phyloP scores from a whole-genome alignment of 345 rosid species.

The Populus ilicifolia region DNA sequence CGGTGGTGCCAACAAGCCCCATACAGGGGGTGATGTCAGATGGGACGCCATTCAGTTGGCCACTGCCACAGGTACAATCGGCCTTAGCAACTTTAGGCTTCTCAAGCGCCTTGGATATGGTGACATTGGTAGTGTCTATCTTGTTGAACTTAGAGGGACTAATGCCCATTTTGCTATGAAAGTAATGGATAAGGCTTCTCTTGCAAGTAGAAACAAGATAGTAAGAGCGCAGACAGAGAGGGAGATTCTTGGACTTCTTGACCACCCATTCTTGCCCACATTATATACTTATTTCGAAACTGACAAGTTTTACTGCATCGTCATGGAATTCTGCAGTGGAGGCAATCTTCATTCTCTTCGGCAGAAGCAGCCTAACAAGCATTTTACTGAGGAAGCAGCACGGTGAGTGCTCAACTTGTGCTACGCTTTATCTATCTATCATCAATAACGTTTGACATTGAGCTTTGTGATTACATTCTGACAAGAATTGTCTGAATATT shows the following conservation, averaged over 20 bases:
- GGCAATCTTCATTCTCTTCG: constrained; percentile 37
- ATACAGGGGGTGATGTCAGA: constrained; percentile 77
- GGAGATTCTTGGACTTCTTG: constrained; percentile 35
- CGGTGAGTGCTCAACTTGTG: constrained; percentile 4
- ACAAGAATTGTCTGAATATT: neutral
- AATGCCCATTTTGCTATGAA: constrained; percentile 61
- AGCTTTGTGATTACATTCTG: neutral
- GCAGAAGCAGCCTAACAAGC: constrained; percentile 28
- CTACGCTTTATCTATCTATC: neutral
- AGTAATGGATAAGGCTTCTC: constrained; percentile 56
- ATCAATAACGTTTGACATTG: neutral
- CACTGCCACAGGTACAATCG: constrained; percentile 47
- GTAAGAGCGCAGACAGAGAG: constrained; percentile 39
- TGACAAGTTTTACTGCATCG: constrained; percentile 32
- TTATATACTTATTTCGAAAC: constrained; percentile 36
- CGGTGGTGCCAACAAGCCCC: constrained; percentile 60
- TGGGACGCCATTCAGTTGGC: constrained; percentile 76
- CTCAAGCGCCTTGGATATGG: constrained; percentile 86
- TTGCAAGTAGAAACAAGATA: constrained; percentile 81
- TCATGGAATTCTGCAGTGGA: constrained; percentile 38
- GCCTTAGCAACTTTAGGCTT: constrained; percentile 69
- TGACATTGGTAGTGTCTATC: constrained; percentile 66
- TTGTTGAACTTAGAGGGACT: constrained; percentile 61
- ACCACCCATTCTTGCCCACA: constrained; percentile 35
- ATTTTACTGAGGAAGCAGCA: constrained; percentile 32